Evolutionary conservation across 257 asterid species (phyloP).

Genomic region (Fraxinus pennsylvanica): DNA sequence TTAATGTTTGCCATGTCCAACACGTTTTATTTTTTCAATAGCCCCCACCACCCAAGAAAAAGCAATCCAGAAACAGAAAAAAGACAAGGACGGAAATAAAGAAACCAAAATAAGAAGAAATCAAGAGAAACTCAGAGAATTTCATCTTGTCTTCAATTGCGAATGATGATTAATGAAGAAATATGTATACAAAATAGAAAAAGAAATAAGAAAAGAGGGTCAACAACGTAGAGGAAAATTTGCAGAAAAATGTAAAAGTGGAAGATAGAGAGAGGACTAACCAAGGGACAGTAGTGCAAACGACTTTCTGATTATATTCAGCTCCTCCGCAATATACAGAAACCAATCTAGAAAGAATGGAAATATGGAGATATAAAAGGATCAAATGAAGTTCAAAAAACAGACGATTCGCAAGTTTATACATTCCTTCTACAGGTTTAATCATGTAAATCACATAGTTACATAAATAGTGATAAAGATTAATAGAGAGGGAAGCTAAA

Average conservation of each 20-base stretch:
- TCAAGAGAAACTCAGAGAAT: neutral
- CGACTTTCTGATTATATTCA: neutral
- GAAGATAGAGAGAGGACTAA: neutral
- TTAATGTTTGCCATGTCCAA: neutral
- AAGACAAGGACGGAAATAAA: neutral
- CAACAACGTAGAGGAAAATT: neutral
- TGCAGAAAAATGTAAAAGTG: neutral
- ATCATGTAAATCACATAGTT: neutral
- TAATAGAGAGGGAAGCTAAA: neutral
- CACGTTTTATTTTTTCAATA: constrained; percentile 4
- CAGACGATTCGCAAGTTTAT: neutral
- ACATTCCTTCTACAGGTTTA: neutral
- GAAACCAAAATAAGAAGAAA: neutral
- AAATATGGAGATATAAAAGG: neutral
- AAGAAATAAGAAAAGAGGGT: neutral
- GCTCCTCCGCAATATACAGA: neutral
- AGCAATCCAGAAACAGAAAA: neutral
- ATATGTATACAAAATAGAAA: neutral
- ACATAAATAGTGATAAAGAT: neutral
- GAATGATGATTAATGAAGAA: neutral
- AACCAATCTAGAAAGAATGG: neutral
- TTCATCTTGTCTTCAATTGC: neutral
- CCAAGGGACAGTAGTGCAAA: neutral
- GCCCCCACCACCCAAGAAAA: constrained; percentile 9
- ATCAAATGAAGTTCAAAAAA: neutral